Percentiles rank a stretch among this genome's conserved stretches.
phyloP scores from a whole-genome alignment of 306 rosid species.

The Lathyrus tuberosus region DNA sequence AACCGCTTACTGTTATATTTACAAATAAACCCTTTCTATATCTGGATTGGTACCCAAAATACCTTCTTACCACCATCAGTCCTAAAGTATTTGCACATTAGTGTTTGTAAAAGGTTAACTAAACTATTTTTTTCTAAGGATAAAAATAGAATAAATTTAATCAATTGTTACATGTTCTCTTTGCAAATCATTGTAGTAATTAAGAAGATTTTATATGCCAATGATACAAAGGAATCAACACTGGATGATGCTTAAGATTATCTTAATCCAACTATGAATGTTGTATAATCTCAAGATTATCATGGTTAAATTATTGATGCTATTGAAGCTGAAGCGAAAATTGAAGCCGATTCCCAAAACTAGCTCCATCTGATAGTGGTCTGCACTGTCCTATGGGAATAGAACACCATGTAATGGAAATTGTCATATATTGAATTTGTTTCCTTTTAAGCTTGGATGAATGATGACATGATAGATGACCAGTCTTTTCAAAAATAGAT shows the following conservation, averaged over 20 bases:
- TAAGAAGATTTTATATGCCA: slow-evolving; percentile 83
- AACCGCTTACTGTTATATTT: background rate
- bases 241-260: slow-evolving; percentile 68
- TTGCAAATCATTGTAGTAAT: slow-evolving; percentile 76
- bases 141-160: slow-evolving; percentile 6
- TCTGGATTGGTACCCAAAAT: too few species aligned
- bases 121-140: background rate
- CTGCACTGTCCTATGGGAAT: slow-evolving; percentile 33
- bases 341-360: slow-evolving; percentile 40
- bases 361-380: slow-evolving; percentile 30
- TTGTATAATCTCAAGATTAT: slow-evolving; percentile 55
- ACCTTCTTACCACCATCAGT: background rate
- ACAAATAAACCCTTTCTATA: slow-evolving; percentile 20
- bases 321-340: slow-evolving; percentile 40
- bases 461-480: slow-evolving; percentile 30
- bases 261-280: slow-evolving; percentile 4
- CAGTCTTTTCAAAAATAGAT: slow-evolving; percentile 8
- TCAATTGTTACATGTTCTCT: slow-evolving; percentile 32
- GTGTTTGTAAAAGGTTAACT: slow-evolving; percentile 16
- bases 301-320: slow-evolving; percentile 39
- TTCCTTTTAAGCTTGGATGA: slow-evolving; percentile 32
- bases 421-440: slow-evolving; percentile 22
- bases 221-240: slow-evolving; percentile 83
- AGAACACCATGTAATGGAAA: too few species aligned
- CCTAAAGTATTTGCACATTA: background rate